Evolutionary conservation across 2,329 filamentous ascomycete species (phyloP), one percentile per base, ranked within the genome.

Genomic region (Rhynchosporium agropyri): DNA sequence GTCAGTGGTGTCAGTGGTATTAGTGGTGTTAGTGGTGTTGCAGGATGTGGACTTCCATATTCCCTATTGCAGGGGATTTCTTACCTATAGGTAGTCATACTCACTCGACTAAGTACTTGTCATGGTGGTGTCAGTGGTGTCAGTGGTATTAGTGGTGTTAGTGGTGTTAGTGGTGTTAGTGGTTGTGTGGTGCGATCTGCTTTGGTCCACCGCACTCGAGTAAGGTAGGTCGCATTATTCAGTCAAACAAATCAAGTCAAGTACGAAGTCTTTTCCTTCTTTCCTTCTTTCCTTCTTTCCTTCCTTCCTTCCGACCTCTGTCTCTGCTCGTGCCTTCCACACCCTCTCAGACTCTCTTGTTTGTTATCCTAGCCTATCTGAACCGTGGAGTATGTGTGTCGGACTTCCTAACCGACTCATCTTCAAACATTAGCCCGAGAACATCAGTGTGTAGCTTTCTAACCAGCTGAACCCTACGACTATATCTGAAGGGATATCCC

Each of bases 251-350:
- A 53, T 58, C 53, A 38, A 12, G 20, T 49, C 50, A 65, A 60
- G 60, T 62, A 62, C 33, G 43, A 62, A 58, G 60, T 48, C 45
- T 38, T 54, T 54, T 36, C 60, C 54, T 46, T 51, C 31, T 29
- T 0, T 13, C 28, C 54, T 46, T 51, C 31, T 29, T 0, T 13
- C 28, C 12, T 58, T n/a, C 42, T 20, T 4, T 28, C 26, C 20
- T 42, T n/a, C 28, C 3, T 46, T 20, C 20, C 54, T 28, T 43
- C 50, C 29, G 46, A 28, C 33, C 29, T 53, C 50, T 40, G 4
- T 26, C 38, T 31, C 4, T n/a, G 15, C 51, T 54, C 20, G 1
- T 40, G 12, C 51, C 40, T 38, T 36, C 51, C 29, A 6, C 10
- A 4, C 49, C 29, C 49, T 38, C 13, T 15, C 31, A 33, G n/a